Percentiles rank a stretch among this genome's conserved stretches.
phyloP scores from a whole-genome alignment of 1,139 yeast species.

The Petasospora fabianii region DNA sequence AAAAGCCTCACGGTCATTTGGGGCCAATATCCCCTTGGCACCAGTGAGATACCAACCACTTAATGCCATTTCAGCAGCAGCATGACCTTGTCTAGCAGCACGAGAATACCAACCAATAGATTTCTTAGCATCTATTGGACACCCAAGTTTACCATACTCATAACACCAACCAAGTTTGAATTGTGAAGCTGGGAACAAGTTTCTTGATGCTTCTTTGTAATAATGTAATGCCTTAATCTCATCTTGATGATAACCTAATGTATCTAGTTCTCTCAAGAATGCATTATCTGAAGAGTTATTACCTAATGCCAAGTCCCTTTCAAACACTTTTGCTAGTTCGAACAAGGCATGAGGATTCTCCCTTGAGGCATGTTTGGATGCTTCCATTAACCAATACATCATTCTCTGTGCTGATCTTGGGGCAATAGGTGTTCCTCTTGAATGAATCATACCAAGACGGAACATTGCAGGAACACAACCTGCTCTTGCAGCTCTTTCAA shows the following conservation, averaged over 20 bases:
- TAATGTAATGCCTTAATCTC: conserved; percentile 61
- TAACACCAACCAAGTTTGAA: conserved; percentile 83
- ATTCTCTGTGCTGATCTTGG: conserved; percentile 45
- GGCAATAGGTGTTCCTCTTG: conserved; percentile 46
- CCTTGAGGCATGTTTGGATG: conserved; percentile 42
- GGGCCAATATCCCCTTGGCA: conserved; percentile 61
- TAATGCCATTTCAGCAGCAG: conserved; percentile 85
- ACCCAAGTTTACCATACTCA: conserved; percentile 76
- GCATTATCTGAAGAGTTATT: conserved; percentile 26
- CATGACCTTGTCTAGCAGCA: conserved; percentile 71
- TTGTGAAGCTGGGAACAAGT: conserved; percentile 77
- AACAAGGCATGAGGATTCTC: conserved; percentile 53
- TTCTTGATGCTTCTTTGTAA: conserved; percentile 72
- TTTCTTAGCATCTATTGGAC: conserved; percentile 63
- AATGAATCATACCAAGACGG: conserved; percentile 59
- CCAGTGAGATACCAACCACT: conserved; percentile 93
- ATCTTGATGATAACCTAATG: conserved; percentile 32
- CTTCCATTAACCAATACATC: conserved; percentile 52
- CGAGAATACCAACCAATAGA: conserved; percentile 88
- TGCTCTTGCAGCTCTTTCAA: conserved; percentile 51
- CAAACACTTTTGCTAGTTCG: conserved; percentile 70
- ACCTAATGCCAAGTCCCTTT: conserved; percentile 53
- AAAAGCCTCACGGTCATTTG: conserved; percentile 76
- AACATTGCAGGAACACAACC: conserved; percentile 61
- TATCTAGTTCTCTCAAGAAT: conserved; percentile 31